phyloP scores from a whole-genome alignment of 2,329 filamentous ascomycete species.

The Hymenotorrendiella dingleyae region DNA sequence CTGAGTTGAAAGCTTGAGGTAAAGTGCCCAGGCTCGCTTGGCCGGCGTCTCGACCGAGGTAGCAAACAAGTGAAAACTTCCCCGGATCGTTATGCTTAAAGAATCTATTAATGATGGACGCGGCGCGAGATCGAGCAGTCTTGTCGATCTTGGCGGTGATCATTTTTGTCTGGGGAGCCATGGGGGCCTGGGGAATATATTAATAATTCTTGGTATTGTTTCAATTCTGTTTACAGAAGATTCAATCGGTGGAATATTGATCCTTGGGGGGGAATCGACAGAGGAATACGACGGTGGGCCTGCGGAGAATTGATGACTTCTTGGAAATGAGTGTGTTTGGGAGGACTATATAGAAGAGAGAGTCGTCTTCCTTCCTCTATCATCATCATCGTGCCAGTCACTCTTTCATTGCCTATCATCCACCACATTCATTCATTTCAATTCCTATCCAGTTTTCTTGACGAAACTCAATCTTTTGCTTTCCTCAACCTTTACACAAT shows the following conservation, averaged over 20 bases:
- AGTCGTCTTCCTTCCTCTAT: background rate
- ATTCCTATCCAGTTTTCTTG: slow-evolving; percentile 2
- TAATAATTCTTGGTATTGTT: slow-evolving; percentile 1
- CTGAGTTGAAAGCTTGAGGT: too few relatives aligned
- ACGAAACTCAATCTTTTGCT: background rate
- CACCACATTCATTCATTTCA: slow-evolving; percentile 13
- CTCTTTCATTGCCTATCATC: slow-evolving; percentile 4
- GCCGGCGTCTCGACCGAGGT: too few relatives aligned
- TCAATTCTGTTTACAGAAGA: background rate
- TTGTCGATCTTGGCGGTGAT: slow-evolving; percentile 5
- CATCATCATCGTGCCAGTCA: slow-evolving; percentile 15
- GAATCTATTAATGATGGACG: too few relatives aligned
- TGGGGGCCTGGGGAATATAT: background rate
- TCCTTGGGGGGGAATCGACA: background rate
- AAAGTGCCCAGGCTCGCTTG: too few relatives aligned
- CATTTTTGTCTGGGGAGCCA: background rate
- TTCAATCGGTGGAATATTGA: background rate
- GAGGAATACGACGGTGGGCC: too few relatives aligned
- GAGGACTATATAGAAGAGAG: slow-evolving; percentile 2
- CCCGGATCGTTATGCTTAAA: too few relatives aligned
- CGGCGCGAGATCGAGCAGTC: too few relatives aligned
- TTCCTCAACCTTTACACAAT: background rate
- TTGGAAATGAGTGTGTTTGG: background rate
- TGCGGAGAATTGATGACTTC: background rate
- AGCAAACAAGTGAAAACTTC: too few relatives aligned